Evolutionary conservation across 2,329 filamentous ascomycete genomes (phyloP).

Genomic region (Talaromyces amestolkiae): DNA sequence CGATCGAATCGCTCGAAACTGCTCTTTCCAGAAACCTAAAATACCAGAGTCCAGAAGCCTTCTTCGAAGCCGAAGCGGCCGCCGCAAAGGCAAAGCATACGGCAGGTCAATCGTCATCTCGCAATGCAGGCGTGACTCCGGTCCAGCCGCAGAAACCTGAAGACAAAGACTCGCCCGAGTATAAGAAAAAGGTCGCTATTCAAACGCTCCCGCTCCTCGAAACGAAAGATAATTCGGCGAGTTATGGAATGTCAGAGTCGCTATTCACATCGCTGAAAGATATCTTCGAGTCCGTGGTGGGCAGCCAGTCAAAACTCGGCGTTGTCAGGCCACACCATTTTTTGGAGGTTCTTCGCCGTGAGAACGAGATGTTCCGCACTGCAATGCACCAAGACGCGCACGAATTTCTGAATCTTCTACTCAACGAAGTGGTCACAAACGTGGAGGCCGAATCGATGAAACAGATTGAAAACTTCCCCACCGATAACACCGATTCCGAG

Average conservation of each 20-base stretch:
- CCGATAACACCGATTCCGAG: conserved; percentile 45
- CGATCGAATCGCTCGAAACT: conserved; percentile 67
- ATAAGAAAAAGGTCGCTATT: conserved; percentile 95
- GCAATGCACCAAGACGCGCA: conserved; percentile 98
- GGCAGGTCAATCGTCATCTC: conserved; percentile 31
- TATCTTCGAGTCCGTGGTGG: conserved; percentile 87
- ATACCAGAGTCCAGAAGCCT: conserved; percentile 61
- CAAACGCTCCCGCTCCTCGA: conserved; percentile 82
- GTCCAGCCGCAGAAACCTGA: conserved; percentile 68
- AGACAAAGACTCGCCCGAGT: conserved; percentile 93
- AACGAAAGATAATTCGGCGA: conserved; percentile 73
- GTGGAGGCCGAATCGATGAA: conserved; percentile 75
- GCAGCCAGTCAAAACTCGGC: conserved; percentile 76
- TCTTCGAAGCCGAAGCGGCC: conserved; percentile 50
- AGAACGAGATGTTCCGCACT: conserved; percentile 96
- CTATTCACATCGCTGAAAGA: conserved; percentile 94
- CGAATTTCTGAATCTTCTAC: conserved; percentile 87
- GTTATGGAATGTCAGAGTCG: conserved; percentile 91
- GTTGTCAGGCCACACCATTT: conserved; percentile 91
- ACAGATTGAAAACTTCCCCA: conserved; percentile 46
- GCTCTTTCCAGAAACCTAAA: conserved; percentile 46
- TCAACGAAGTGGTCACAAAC: conserved; percentile 95
- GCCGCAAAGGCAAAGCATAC: conserved; percentile 47
- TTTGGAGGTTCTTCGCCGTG: conserved; percentile 84
- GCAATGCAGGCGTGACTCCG: conserved; percentile 54